These are phyloP conservation scores for Scedosporium boydii DNA, from an alignment of 2,329 filamentous ascomycete genomes.

Conservation along the genomic window DNA sequence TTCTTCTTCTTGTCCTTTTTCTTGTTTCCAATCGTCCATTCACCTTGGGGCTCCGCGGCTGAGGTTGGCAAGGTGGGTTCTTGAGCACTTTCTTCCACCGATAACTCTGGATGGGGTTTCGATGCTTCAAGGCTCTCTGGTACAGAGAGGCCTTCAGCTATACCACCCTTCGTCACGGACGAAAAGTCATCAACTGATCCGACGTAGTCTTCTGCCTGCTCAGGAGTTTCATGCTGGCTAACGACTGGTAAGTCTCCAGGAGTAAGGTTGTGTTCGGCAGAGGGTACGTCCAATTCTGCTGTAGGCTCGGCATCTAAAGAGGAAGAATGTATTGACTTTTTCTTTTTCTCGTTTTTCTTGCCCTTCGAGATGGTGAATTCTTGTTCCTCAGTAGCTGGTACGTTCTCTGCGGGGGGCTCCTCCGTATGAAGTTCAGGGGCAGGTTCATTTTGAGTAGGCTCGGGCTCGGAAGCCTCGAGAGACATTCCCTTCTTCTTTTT, in stretches of 20 bases:
- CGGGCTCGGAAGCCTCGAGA: slow-evolving; percentile 3
- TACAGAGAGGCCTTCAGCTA: neutral
- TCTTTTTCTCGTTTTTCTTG: slow-evolving; percentile 9
- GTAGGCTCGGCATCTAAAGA: neutral
- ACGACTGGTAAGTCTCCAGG: neutral
- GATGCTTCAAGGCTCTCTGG: neutral
- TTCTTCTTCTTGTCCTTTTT: slow-evolving; percentile 8
- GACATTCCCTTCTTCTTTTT: slow-evolving; percentile 13
- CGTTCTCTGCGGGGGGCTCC: neutral
- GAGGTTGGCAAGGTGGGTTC: neutral
- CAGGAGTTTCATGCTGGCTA: neutral
- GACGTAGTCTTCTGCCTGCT: too few species aligned
- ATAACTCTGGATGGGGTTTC: neutral
- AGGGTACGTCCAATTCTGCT: neutral
- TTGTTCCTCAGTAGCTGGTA: neutral
- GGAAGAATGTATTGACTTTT: slow-evolving; percentile 5
- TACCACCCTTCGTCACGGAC: neutral
- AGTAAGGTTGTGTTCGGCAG: neutral
- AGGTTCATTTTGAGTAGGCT: neutral
- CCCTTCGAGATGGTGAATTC: slow-evolving; percentile 7
- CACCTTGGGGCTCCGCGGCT: neutral
- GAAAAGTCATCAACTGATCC: too few species aligned
- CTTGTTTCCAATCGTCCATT: neutral
- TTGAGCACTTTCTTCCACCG: neutral
- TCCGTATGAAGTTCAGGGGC: neutral